phyloP scores from a whole-genome alignment of 1,139 yeast genomes.

The Candida freyschussii region DNA sequence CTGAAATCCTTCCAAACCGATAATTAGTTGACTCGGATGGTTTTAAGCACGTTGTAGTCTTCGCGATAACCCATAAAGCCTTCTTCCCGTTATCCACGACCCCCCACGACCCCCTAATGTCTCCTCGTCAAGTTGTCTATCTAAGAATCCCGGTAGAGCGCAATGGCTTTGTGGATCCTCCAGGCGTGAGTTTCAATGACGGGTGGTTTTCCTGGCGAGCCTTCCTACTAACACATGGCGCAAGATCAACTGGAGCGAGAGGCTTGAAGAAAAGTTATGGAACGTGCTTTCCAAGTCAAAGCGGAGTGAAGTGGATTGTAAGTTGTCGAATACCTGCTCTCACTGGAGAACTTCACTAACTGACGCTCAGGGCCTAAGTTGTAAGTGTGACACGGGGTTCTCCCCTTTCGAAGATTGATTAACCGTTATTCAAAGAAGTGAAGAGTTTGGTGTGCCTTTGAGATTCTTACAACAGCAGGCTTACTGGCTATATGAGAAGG shows the following conservation, averaged over 20 bases:
- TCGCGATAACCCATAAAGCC: too few relatives aligned
- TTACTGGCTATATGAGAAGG: conserved; percentile 42
- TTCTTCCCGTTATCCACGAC: too few relatives aligned
- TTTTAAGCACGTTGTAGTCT: too few relatives aligned
- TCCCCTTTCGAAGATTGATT: not conserved
- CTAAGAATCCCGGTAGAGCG: conserved; percentile 23
- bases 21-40: too few relatives aligned
- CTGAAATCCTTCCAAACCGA: conserved; percentile 2
- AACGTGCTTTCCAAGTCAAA: conserved; percentile 23
- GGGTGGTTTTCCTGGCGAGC: not conserved
- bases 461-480: conserved; percentile 42
- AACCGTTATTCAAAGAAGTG: conserved; percentile 4
- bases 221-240: not conserved
- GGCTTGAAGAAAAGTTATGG: conserved; percentile 24
- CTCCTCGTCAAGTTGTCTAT: conserved; percentile 21
- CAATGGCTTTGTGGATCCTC: conserved; percentile 23
- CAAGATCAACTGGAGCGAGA: conserved; percentile 22
- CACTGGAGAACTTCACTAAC: conserved; percentile 3
- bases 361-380: conserved; percentile 4
- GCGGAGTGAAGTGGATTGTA: conserved; percentile 23
- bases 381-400: conserved; percentile 3
- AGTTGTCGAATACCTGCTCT: conserved; percentile 2
- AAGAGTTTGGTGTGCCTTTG: conserved; percentile 33
- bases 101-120: too few relatives aligned
- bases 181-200: conserved; percentile 11